Evolutionary conservation across 108 stramenopile species (phyloP), one percentile per base, ranked within the genome.

Genomic region (Thalassiosira profunda): DNA sequence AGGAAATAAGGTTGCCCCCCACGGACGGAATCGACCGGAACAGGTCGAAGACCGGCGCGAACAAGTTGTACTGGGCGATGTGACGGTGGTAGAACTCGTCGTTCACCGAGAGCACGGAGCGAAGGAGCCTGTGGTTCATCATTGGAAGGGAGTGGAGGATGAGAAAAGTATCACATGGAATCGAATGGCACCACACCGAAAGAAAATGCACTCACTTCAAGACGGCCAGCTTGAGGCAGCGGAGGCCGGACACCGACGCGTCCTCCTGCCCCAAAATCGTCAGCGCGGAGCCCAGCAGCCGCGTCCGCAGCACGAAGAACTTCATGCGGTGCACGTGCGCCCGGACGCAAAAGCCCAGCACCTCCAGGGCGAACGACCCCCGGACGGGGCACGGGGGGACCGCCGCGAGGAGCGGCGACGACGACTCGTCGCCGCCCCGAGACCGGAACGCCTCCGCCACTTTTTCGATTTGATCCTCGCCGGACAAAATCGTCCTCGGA

Each of bases 81-180:
- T 95, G 94, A 25, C 94, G 82, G 62, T 92, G 86, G 53, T 95
- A 95, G 43, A 88, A 91, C 54, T 95, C 94, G 37, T 95, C 94
- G 36, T 90, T 88, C 17, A 92, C 84, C 17, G 91, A 92, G 31
- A 95, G 65, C 23, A 95, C 76, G 9, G 91, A 72, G 23, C 94
- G 88, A 15, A 95, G 85, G 55, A 92, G 83, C 14, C 89, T 83
- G 24, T 6, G 30, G 25, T n/a, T 20, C 3, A 1, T 40, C 45
- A 14, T 15, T 12, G 8, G 12, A 25, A 2, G 17, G 60, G 18
- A 20, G 45, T 12, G 29, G 15, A 23, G 10, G 15, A 45, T n/a
- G 18, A 56, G 14, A 14, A 3, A 42, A 18, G n/a, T n/a, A n/a
- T n/a, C n/a, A n/a, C n/a, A n/a, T n/a, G n/a, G n/a, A n/a, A n/a